A percentile compares a stretch with the other conserved stretches of the same genome.
Evolutionary conservation across 192 early-diverging fungal genomes (phyloP).

Genomic region (Fimicolochytrium jonesii): DNA sequence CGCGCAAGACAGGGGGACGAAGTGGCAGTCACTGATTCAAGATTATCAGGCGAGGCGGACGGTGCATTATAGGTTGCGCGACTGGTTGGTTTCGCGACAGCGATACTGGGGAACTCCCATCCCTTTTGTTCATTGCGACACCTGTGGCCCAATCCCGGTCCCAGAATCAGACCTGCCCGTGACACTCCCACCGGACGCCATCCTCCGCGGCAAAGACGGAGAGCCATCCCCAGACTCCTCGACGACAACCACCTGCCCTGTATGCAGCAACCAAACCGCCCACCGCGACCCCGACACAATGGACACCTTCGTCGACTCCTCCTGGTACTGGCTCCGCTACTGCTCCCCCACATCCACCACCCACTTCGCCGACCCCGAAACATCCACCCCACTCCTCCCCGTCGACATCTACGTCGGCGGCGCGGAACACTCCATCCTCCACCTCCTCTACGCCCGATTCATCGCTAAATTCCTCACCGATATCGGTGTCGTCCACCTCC

Average conservation of each 20-base stretch:
- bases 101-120: slow-evolving; percentile 97
- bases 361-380: slow-evolving; percentile 12
- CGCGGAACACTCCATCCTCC: slow-evolving; percentile 90
- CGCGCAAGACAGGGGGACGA: too few species aligned
- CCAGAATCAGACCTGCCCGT: slow-evolving; percentile 77
- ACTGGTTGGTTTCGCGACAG: slow-evolving; percentile 95
- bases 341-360: slow-evolving; percentile 61
- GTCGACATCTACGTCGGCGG: slow-evolving; percentile 95
- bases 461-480: slow-evolving; percentile 71
- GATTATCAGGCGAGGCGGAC: too few species aligned
- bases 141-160: slow-evolving; percentile 82
- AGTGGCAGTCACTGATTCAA: too few species aligned
- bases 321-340: slow-evolving; percentile 93
- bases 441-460: slow-evolving; percentile 90
- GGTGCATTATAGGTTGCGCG: slow-evolving; percentile 72
- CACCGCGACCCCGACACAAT: slow-evolving; percentile 88
- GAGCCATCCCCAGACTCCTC: too few species aligned
- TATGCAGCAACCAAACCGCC: slow-evolving; percentile 43
- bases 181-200: slow-evolving; percentile 52
- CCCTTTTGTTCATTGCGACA: slow-evolving; percentile 82
- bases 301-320: slow-evolving; percentile 97
- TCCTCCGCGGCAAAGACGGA: too few species aligned
- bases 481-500: slow-evolving; percentile 43
- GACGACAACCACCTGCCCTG: slow-evolving; percentile 21
- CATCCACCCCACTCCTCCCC: slow-evolving; percentile 59